Percentiles rank a stretch among this genome's conserved stretches.
Conservation (phyloP, 495 filamentous ascomycete species). For the Neurospora sp. region DNA sequence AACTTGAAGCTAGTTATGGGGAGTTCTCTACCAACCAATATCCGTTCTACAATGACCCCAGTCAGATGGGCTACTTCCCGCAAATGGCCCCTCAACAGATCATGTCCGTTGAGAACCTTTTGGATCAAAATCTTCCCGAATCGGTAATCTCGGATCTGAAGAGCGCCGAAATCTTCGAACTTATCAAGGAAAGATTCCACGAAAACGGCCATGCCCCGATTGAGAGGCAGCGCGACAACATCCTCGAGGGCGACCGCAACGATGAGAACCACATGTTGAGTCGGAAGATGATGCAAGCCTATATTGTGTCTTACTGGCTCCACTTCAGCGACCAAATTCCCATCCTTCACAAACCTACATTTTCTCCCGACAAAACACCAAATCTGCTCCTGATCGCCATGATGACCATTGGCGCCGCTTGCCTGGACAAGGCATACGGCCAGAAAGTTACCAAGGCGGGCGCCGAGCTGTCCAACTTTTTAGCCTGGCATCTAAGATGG, state of each 20-base stretch:
- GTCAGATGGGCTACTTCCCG: conserved; percentile 43
- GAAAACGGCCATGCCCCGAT: conserved; percentile 68
- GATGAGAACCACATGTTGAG: conserved; percentile 70
- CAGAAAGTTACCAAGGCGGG: conserved; percentile 60
- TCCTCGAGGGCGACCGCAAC: conserved; percentile 69
- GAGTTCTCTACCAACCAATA: conserved; percentile 39
- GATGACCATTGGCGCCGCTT: conserved; percentile 87
- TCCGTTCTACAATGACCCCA: conserved; percentile 39
- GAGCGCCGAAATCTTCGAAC: conserved; percentile 68
- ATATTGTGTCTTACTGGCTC: conserved; percentile 87
- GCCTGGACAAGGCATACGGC: conserved; percentile 72
- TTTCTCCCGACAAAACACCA: conserved; percentile 75
- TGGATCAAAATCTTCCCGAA: conserved; percentile 74
- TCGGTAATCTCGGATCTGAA: conserved; percentile 81
- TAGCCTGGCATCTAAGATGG: conserved; percentile 88
- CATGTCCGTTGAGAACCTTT: conserved; percentile 83
- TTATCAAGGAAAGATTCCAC: conserved; percentile 75
- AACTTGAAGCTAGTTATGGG: conserved; percentile 31
- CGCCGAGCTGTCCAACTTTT: conserved; percentile 70
- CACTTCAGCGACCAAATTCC: conserved; percentile 93
- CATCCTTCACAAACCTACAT: conserved; percentile 89
- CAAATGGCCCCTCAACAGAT: conserved; percentile 53
- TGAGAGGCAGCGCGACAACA: conserved; percentile 62
- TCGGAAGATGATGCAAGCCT: conserved; percentile 87
- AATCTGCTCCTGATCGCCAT: conserved; percentile 84